A percentile compares a stretch with the other conserved stretches of the same genome.
phyloP scores from a whole-genome alignment of 1,284 basidiomycete species.

The Apiotrichum gracile region DNA sequence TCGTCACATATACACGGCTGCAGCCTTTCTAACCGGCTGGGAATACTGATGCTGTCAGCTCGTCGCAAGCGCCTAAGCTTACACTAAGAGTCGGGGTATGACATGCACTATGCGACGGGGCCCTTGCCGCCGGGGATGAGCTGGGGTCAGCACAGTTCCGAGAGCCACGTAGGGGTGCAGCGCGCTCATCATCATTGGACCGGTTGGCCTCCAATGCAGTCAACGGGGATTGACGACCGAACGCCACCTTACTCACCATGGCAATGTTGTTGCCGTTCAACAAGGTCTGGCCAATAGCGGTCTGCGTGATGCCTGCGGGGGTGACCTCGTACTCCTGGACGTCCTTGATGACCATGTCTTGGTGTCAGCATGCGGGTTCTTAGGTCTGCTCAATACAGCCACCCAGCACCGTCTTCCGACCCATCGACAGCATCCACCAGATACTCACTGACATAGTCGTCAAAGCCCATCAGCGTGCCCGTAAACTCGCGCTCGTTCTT shows the following conservation, averaged over 20 bases:
- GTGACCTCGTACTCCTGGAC: slow-evolving; percentile 92
- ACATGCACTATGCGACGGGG: slow-evolving; percentile 9
- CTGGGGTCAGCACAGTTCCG: not conserved
- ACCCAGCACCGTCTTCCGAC: too few relatives aligned
- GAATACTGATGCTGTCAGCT: too few relatives aligned
- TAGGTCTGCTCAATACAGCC: too few relatives aligned
- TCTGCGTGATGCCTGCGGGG: slow-evolving; percentile 72
- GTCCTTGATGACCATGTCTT: slow-evolving; percentile 97
- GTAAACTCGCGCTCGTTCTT: slow-evolving; percentile 93
- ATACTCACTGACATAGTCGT: slow-evolving; percentile 97
- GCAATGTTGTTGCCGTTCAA: slow-evolving; percentile 98
- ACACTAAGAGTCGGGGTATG: not conserved
- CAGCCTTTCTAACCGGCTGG: too few relatives aligned
- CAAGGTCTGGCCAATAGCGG: slow-evolving; percentile 79
- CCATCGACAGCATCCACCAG: not conserved
- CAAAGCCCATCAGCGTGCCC: slow-evolving; percentile 92
- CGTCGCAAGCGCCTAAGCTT: too few relatives aligned
- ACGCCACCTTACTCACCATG: slow-evolving; percentile 59
- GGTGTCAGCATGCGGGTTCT: too few relatives aligned
- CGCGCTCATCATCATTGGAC: not conserved
- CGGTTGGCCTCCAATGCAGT: not conserved
- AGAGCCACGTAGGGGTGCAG: not conserved
- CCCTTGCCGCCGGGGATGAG: slow-evolving; percentile 17
- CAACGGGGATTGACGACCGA: too few relatives aligned
- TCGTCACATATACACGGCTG: too few relatives aligned